Evolutionary conservation across 352 stramenopile species (phyloP).

Genomic region (Pythium sp.): DNA sequence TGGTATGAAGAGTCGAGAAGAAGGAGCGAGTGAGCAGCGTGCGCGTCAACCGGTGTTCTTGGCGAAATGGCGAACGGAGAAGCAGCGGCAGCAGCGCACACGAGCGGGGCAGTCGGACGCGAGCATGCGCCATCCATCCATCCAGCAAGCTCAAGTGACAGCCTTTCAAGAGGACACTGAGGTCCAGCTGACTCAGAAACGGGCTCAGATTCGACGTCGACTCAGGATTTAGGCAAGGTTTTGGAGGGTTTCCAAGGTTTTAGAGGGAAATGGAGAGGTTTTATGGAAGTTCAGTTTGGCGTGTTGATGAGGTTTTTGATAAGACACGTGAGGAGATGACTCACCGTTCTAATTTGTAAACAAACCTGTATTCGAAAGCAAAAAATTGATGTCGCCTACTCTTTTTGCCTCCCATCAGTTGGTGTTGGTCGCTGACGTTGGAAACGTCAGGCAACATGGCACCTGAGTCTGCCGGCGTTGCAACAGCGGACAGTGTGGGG

Average conservation of each 20-base stretch:
- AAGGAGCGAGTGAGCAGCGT: not conserved
- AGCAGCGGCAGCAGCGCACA: not conserved
- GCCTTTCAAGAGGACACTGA: not conserved
- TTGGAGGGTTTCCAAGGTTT: not conserved
- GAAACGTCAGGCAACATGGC: slow-evolving; percentile 6
- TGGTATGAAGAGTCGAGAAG: not conserved
- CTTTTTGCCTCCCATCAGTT: not conserved
- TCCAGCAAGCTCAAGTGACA: not conserved
- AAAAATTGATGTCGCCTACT: not conserved
- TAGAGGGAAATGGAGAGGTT: not conserved
- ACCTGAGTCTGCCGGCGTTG: slow-evolving; percentile 14
- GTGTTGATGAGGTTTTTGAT: not conserved
- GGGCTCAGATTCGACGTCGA: slow-evolving; percentile 7
- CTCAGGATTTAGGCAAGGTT: slow-evolving; percentile 9
- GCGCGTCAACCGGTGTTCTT: slow-evolving; percentile 8
- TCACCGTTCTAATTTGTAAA: not conserved
- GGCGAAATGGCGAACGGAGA: slow-evolving; percentile 10
- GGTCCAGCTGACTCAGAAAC: slow-evolving; percentile 4
- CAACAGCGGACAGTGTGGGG: slow-evolving; percentile 1
- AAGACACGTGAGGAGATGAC: not conserved
- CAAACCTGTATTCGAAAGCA: not conserved
- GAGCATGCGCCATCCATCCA: slow-evolving; percentile 19
- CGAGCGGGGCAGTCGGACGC: slow-evolving; percentile 6
- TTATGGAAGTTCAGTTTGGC: not conserved
- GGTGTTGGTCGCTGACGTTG: slow-evolving; percentile 13